Base-by-base conservation (phyloP, 129 eudicot genomes). In the Heracleum sosnowskyi region DNA sequence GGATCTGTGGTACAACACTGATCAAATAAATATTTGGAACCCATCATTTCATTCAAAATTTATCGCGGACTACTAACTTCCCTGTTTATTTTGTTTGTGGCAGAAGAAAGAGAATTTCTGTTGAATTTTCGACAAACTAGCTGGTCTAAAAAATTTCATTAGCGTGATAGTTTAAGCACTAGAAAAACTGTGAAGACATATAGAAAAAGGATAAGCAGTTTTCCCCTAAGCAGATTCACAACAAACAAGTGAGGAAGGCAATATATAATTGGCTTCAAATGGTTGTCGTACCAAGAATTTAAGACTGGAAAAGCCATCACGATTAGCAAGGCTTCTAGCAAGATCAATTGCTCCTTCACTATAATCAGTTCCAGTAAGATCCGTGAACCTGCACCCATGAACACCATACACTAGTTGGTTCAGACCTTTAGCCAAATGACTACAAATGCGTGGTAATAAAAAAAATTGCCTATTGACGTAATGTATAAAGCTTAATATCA, bases 281-380 rank as follows among this genome's bases (percentile, higher is more conserved):
- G 33, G 55, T 45, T 53, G 62, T 13, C 85, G 77, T 96, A 96
- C 99, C 97, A 92, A 62, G 76, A 96, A 87, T 37, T 86, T 96
- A 35, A 96, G 84, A 77, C 78, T 84, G 78, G 91, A 37, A 83
- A 83, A 92, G 75, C 97, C 99, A 87, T 89, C 96, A 73, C 97
- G 97, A 28, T 86, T 88, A 17, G 99, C 97, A 85, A 96, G 95
- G 90, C 79, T 89, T 78, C 83, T 86, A 84, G 99, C 99, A 82
- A 96, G 93, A 81, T 87, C 85, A 86, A 96, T 82, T 63, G 99
- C 99, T 83, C 96, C 99, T 90, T 90, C 99, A 66, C 96, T 92
- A 64, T 96, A 96, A 86, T 96, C 99, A 51, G 90, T 91, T 79
- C 99, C 99, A 76, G 95, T 92, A 79, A 96, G 90, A 90, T 96